Conservation (phyloP, 371 early-diverging fungal species). For the Globomyces sp. region DNA sequence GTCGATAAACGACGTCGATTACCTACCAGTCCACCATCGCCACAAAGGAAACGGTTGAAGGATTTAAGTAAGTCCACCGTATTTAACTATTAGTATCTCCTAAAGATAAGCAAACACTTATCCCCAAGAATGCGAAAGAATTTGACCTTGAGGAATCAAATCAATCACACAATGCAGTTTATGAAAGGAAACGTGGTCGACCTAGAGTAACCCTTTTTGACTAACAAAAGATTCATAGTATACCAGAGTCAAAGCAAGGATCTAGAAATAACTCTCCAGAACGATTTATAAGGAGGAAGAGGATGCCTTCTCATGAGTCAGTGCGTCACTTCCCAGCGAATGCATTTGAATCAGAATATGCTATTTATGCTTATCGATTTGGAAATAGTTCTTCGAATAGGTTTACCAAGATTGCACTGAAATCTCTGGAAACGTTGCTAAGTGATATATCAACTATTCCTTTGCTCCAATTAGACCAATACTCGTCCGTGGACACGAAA, state of each 20-base stretch:
- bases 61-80: not conserved
- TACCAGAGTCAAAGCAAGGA: slow-evolving; percentile 22
- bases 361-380: slow-evolving; percentile 25
- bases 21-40: not conserved
- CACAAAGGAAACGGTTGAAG: not conserved
- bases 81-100: too few relatives aligned
- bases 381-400: slow-evolving; percentile 25
- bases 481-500: not conserved
- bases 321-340: slow-evolving; percentile 2
- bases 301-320: not conserved
- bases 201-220: too few relatives aligned
- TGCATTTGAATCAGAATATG: slow-evolving; percentile 37
- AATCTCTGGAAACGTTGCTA: not conserved
- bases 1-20: not conserved
- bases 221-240: not conserved
- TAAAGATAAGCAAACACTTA: too few relatives aligned
- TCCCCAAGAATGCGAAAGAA: too few relatives aligned
- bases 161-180: too few relatives aligned
- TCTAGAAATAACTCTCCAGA: slow-evolving; percentile 46
- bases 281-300: not conserved
- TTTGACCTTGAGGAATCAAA: too few relatives aligned
- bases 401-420: slow-evolving; percentile 13
- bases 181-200: too few relatives aligned
- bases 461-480: not conserved
- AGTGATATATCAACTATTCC: not conserved